Evolutionary conservation across 1,284 basidiomycete genomes (phyloP).

Genomic region (Xerocomus minutiporus): DNA sequence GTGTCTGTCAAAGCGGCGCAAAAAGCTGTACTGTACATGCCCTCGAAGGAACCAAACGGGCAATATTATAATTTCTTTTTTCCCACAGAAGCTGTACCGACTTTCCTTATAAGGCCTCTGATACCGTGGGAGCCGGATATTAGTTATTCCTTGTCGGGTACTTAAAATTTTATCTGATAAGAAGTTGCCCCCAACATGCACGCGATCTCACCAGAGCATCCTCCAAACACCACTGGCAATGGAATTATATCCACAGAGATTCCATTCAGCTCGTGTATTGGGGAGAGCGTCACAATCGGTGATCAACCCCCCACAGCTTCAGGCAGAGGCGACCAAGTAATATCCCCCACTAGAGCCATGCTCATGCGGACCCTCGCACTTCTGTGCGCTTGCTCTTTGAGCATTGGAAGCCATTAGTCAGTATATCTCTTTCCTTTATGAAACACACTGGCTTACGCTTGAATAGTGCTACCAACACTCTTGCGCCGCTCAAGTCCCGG

Average conservation of each 20-base stretch:
- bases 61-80: not conserved
- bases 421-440: slow-evolving; percentile 37
- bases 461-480: slow-evolving; percentile 60
- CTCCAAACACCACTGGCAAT: not conserved
- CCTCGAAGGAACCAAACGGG: not conserved
- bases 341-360: slow-evolving; percentile 35
- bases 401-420: slow-evolving; percentile 80
- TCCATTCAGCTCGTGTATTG: not conserved
- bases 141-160: slow-evolving; percentile 12
- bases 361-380: slow-evolving; percentile 59
- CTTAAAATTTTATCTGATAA: slow-evolving; percentile 28
- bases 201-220: slow-evolving; percentile 1
- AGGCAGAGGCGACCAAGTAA: slow-evolving; percentile 4
- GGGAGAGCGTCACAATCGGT: not conserved
- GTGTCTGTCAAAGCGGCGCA: too few species aligned
- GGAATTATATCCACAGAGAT: not conserved
- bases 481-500: slow-evolving; percentile 72
- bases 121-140: slow-evolving; percentile 1
- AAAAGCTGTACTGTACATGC: too few species aligned
- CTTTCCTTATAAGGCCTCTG: not conserved
- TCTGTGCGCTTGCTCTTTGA: slow-evolving; percentile 69
- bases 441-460: slow-evolving; percentile 2
- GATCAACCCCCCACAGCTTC: slow-evolving; percentile 1
- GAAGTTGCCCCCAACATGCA: not conserved
- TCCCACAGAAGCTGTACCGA: not conserved